phyloP scores from a whole-genome alignment of 441 rosid species.

The Theobroma grandiflorum region DNA sequence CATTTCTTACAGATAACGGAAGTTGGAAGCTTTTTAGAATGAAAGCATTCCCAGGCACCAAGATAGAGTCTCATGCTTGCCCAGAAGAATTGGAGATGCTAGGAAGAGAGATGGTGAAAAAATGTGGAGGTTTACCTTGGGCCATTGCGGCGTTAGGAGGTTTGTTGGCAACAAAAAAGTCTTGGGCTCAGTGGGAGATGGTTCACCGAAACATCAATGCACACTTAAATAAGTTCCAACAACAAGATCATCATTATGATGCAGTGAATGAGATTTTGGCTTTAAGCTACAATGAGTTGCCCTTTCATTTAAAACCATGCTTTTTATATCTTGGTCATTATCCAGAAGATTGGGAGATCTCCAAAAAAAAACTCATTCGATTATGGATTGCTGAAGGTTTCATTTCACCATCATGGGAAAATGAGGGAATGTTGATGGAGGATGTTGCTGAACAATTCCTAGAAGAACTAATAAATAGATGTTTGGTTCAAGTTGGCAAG shows the following conservation, averaged over 20 bases:
- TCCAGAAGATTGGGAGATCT: too few species aligned
- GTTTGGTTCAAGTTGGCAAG: constrained; percentile 7
- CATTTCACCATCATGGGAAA: neutral
- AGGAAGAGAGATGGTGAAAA: constrained; percentile 27
- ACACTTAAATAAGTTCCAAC: too few species aligned
- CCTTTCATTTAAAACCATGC: too few species aligned
- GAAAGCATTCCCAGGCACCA: neutral
- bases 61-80: neutral
- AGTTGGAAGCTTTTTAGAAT: neutral
- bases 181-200: neutral
- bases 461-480: neutral
- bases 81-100: neutral
- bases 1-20: neutral
- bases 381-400: neutral
- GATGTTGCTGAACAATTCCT: neutral
- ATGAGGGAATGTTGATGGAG: neutral
- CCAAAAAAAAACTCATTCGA: too few species aligned
- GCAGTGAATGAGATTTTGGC: too few species aligned
- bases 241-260: too few species aligned
- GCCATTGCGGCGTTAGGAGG: constrained; percentile 20
- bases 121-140: neutral
- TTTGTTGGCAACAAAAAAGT: constrained; percentile 9
- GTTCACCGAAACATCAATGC: neutral
- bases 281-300: too few species aligned
- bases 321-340: too few species aligned